Base-by-base conservation (phyloP, 2,329 filamentous ascomycete species). In the Fusarium sp. region DNA sequence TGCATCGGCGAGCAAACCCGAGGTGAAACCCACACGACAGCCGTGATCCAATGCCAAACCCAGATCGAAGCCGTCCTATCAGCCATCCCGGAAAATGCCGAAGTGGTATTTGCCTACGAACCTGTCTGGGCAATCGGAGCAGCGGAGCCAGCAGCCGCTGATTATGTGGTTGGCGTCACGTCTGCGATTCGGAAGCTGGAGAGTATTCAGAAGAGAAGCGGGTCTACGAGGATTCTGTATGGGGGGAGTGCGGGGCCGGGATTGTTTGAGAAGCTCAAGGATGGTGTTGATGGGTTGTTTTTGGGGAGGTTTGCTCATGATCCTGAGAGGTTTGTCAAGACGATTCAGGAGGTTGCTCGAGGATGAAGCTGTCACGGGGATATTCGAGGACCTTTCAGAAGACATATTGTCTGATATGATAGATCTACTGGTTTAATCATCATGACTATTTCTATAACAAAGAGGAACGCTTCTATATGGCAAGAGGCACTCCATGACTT, bases 41-140 rank as follows among this genome's bases (percentile, higher is more conserved):
- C 94, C 0, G 88, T 94, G 3, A 82, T 86, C 16, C 92, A 95
- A 81, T 94, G 93, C 77, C 85, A 84, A 39, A 83, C 84, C 6
- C 93, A 96, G 82, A 86, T 97, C 65, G 86, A 87, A 43, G 85
- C 90, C 1, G 90, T 94, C 3, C 80, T 97, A 61, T 84, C 84
- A 1, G 88, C 86, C 0, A 84, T 96, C 9, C 88, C 91, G 1
- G 85, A 85, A 13, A 86, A 90, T 18, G 89, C 91, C 0, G 92
- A 95, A 57, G 88, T 97, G 6, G 89, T 96, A 8, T 87, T 97
- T 67, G 94, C 94, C 1, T 97, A 97, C 80, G 94, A 97, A 85
- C 94, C 94, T 9, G 94, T 97, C 2, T 97, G 94, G 94, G 94
- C 94, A 1, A 97, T 97, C 82, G 94, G 94, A 1, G 92, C 94